Evolutionary conservation across 73 alveolate species (phyloP), one percentile per base, ranked within the genome.

Genomic region (Paramecium caudatum): DNA sequence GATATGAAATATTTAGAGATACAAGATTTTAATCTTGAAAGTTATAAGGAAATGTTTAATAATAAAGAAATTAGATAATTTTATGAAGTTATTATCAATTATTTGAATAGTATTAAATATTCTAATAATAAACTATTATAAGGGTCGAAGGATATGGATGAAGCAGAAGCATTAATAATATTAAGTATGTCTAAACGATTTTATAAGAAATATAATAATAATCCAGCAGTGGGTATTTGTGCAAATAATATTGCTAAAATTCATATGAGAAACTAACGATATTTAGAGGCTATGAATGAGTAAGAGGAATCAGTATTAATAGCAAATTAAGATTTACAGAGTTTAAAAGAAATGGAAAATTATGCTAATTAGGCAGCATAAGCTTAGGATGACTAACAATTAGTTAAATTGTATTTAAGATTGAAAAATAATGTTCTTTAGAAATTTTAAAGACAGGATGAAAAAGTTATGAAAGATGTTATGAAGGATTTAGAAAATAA

Each of bases 171-270:
- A 2, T 74, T 74, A 45, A 74, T 74, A 3, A 41, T 41, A n/a
- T 45, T 74, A 41, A 41, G 88, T 41, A 74, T 41, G 68, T 74
- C 88, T 4, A 74, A 74, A 15, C 7, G 47, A 74, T 74, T 74
- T 41, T 74, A 41, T 74, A 74, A 74, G 43, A 74, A 74, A 41
- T 19, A 45, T 3, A 17, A 45, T 21, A 74, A 74, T 41, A 41
- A 27, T 5, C 33, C 62, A n/a, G 88, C 88, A 8, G 88, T 74
- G 7, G 88, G 88, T 8, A 74, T 74, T 3, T 74, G 88, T 41
- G 88, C 88, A 5, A 74, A 74, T 74, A 74, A 74, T 41, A 74
- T 74, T 74, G 62, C 88, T 41, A 74, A 74, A 74, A 74, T 74
- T 5, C 88, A 74, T 74, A 74, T 74, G 88, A 74, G 47, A 74